A percentile compares a stretch with the other conserved stretches of the same genome.
Evolutionary conservation across 2,329 filamentous ascomycete species (phyloP).

Genomic region (Orbilia ellipsospora): DNA sequence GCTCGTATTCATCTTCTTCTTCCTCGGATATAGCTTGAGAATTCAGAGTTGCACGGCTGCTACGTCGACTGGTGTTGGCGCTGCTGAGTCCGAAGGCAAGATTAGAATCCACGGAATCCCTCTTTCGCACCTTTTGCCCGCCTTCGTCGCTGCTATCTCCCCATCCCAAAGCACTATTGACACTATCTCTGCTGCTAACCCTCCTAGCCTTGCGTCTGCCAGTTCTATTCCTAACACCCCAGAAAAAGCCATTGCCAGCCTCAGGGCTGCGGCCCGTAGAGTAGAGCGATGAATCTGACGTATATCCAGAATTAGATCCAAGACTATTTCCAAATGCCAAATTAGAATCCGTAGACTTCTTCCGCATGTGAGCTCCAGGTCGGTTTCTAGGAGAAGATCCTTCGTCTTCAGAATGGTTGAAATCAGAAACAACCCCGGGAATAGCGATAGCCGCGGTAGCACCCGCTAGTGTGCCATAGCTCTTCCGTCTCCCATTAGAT

Average conservation of each 20-base stretch:
- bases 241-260: slow-evolving; percentile 47
- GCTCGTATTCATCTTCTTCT: slow-evolving; percentile 30
- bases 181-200: slow-evolving; percentile 50
- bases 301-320: slow-evolving; percentile 42
- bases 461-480: slow-evolving; percentile 16
- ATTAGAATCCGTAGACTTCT: slow-evolving; percentile 50
- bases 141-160: slow-evolving; percentile 38
- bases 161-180: slow-evolving; percentile 48
- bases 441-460: slow-evolving; percentile 40
- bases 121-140: slow-evolving; percentile 25
- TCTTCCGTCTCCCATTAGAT: slow-evolving; percentile 11
- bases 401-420: slow-evolving; percentile 53
- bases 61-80: slow-evolving; percentile 39
- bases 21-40: slow-evolving; percentile 32
- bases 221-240: slow-evolving; percentile 33
- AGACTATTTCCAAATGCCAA: slow-evolving; percentile 43
- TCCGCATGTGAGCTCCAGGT: slow-evolving; percentile 43
- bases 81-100: slow-evolving; percentile 48
- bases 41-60: slow-evolving; percentile 35
- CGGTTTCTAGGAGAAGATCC: slow-evolving; percentile 41
- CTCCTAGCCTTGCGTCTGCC: slow-evolving; percentile 39
- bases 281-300: slow-evolving; percentile 53
- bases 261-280: slow-evolving; percentile 34
- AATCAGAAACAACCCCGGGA: slow-evolving; percentile 38
- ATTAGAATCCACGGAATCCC: slow-evolving; percentile 46